These are phyloP conservation scores for Triadica sebifera DNA, from an alignment of 345 rosid genomes.

Conservation along the genomic window DNA sequence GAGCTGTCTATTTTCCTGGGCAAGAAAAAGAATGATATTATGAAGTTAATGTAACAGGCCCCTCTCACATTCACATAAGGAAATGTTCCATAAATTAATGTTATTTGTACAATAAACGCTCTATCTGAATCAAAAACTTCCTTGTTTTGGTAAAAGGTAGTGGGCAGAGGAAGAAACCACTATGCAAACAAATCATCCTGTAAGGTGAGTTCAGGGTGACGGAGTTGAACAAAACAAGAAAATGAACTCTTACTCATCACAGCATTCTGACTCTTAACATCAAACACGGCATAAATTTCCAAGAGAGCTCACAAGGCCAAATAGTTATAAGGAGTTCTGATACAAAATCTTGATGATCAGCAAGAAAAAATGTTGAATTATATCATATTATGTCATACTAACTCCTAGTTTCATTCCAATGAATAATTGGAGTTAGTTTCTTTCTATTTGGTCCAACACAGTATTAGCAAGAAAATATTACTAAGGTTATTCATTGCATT, in stretches of 20 bases:
- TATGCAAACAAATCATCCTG: background rate
- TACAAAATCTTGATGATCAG: background rate
- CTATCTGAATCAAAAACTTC: background rate
- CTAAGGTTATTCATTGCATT: background rate
- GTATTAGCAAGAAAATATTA: background rate
- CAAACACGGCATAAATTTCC: background rate
- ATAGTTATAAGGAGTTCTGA: background rate
- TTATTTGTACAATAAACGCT: background rate
- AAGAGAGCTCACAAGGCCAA: background rate
- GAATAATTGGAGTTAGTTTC: background rate
- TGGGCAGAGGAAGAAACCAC: background rate
- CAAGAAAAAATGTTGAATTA: background rate
- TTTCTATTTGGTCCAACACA: background rate
- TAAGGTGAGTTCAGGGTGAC: background rate
- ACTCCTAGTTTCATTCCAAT: background rate
- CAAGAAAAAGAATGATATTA: background rate
- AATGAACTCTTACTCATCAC: background rate
- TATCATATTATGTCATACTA: background rate
- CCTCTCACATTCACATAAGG: background rate
- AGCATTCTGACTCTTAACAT: background rate
- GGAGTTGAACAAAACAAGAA: background rate
- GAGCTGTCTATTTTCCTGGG: conserved; percentile 62
- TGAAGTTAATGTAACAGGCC: background rate
- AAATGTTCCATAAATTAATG: background rate
- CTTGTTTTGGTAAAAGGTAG: background rate